Evolutionary conservation across 257 asterid species (phyloP), one percentile per base, ranked within the genome.

Genomic region (Forsythia viridissima): DNA sequence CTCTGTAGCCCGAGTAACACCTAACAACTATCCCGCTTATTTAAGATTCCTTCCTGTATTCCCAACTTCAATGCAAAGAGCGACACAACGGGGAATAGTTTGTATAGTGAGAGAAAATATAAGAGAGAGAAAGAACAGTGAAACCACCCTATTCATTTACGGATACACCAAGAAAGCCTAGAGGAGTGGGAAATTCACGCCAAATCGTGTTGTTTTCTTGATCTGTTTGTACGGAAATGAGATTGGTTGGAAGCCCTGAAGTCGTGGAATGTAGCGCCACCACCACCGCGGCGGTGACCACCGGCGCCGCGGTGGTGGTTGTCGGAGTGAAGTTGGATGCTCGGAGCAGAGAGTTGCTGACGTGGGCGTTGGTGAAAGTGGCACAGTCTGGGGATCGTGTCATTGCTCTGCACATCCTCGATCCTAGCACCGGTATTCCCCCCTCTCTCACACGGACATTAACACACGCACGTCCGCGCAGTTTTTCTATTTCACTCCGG

Each of bases 311-410:
- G 61, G 90, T 88, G 83, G 94, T 93, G 84, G 93, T 90, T 77
- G 97, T 92, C 30, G 97, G 92, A 76, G 97, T 92, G 84, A 89
- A 85, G 85, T 80, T 90, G 71, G 97, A 94, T 83, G 79, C 89
- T 0, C 86, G 90, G 80, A 94, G 97, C 73, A 92, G 80, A 65
- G 97, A 94, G 90, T 75, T 92, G 85, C 88, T 94, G 71, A 94
- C 97, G 30, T 94, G 97, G 97, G 92, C 97, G 63, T 80, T 92
- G 74, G 94, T 94, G 69, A 94, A 94, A 85, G 88, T 91, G 46
- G 97, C 98, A 76, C 85, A 85, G 83, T 79, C 87, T 52, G 98
- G 97, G 69, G 97, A 94, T 85, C 93, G 89, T 30, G 92, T 94
- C 74, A 79, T 94, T 85, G 98, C 97, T 76, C 83, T 94, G 20